Evolutionary conservation across 768 basidiomycete species (phyloP), one percentile per base, ranked within the genome.

Genomic region (Termitomyces titanicus): DNA sequence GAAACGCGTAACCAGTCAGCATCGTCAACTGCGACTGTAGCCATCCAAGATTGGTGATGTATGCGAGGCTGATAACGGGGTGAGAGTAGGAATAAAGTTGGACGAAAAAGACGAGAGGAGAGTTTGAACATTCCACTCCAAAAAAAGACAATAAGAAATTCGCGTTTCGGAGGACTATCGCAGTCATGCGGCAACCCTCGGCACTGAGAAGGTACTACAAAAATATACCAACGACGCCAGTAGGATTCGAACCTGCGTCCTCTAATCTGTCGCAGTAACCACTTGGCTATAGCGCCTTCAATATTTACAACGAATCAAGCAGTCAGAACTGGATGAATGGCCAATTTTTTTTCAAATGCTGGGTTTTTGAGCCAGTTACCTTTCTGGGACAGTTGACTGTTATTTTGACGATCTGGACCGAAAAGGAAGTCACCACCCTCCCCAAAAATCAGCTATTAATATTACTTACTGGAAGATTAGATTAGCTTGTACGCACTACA

Each of bases 181-280:
- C 60, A 58, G 60, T 58, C 42, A 31, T 24, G 7, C 55, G 55
- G 49, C 43, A 15, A 44, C 49, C n/a, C 39, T 45, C 55, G 55
- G 49, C 49, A 55, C 54, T 47, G 54, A 25, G 22, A 15, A 11
- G 47, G 46, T 47, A 27, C 15, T 20, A 20, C 40, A 13, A 17
- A 51, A 50, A 18, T 22, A 48, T 6, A 5, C 1, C 50, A 24
- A 2, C 55, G 48, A 56, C 55, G 55, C 55, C 48, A 56, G 47
- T 33, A 48, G 47, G 47, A 48, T 48, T 33, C 17, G 47, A 37
- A 48, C n/a, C n/a, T n/a, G n/a, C n/a, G n/a, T n/a, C n/a, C n/a
- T 82, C 81, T 81, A 84, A 82, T 84, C 83, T 84, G 81, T 84
- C 83, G 83, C 83, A 79, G 78, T 84, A 83, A 84, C 82, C 83